A percentile compares a stretch with the other conserved stretches of the same genome.
Evolutionary conservation across 805 yeast genomes (phyloP).

Genomic region (Monosporozyma unispora): DNA sequence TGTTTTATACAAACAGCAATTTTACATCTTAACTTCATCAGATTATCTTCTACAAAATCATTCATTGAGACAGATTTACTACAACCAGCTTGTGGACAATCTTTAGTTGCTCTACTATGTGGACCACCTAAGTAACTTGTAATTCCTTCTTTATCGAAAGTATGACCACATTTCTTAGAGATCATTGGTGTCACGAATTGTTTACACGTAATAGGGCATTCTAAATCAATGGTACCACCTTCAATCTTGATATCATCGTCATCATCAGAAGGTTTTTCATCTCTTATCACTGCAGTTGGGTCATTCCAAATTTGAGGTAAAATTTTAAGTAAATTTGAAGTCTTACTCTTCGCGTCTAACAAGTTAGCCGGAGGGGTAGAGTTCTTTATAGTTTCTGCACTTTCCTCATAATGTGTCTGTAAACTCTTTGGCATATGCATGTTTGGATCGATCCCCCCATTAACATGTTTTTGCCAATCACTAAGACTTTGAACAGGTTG

Average conservation of each 20-base stretch:
- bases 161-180: conserved; percentile 52
- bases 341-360: not conserved
- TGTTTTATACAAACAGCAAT: conserved; percentile 14
- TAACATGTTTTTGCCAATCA: conserved; percentile 12
- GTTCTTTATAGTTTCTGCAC: conserved; percentile 4
- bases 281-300: conserved; percentile 58
- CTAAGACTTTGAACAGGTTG: conserved; percentile 1
- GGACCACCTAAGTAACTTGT: conserved; percentile 22
- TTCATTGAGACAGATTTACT: conserved; percentile 26
- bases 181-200: conserved; percentile 46
- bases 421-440: not conserved
- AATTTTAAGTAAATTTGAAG: not conserved
- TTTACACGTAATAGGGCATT: conserved; percentile 56
- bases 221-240: conserved; percentile 62
- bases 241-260: conserved; percentile 57
- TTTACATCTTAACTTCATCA: conserved; percentile 49
- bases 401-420: not conserved
- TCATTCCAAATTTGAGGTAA: conserved; percentile 38
- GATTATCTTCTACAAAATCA: conserved; percentile 39
- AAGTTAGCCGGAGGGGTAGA: conserved; percentile 5
- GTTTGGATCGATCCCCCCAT: not conserved
- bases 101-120: conserved; percentile 9
- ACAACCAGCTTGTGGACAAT: conserved; percentile 60
- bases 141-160: conserved; percentile 45
- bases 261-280: conserved; percentile 26